Base-by-base conservation (phyloP, 2,329 filamentous ascomycete genomes). In the Fonsecaea nubica region DNA sequence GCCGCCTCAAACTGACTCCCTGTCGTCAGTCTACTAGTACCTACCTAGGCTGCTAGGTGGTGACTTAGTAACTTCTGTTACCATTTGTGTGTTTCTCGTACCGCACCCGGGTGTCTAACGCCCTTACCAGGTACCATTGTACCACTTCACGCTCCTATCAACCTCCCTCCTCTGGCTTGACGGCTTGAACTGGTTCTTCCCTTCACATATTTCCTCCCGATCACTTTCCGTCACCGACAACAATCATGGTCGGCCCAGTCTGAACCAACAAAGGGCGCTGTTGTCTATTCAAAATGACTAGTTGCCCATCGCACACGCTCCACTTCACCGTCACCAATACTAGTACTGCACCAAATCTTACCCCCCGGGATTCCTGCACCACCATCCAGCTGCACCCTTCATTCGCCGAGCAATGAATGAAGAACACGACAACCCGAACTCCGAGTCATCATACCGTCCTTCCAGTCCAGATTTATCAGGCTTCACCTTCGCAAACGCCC, bases 391-490 rank as follows among this genome's bases (percentile, higher is more conserved):
- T 52, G 58, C 48, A 58, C n/a, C 50, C 54, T 61, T 45, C 58
- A 58, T 45, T 55, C 52, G 30, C 52, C 57, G 42, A 64, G 54
- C 60, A 75, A 75, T 74, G 67, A 69, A 52, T 68, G 65, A 71
- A 61, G 63, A 71, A 62, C 58, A 69, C 54, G 63, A 72, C 50
- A 66, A 71, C 30, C 4, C 53, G 30, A 50, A 50, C 48, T 38
- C 58, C 58, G 60, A 62, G 50, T 62, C 60, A 45, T 62, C 60
- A 35, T 83, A 83, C 75, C 78, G 80, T 72, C 81, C 81, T 68
- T 78, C 77, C 74, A 83, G 81, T 53, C 82, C 82, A 72, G 81
- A 83, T 72, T 79, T 87, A 71, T 84, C 85, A 68, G 80, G 78
- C 74, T 80, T 82, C 25, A 45, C 36, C 8, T 36, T 53, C 42